A percentile compares a stretch with the other conserved stretches of the same genome.
Evolutionary conservation across 768 basidiomycete genomes (phyloP).

Genomic region (Boletus patriciae): DNA sequence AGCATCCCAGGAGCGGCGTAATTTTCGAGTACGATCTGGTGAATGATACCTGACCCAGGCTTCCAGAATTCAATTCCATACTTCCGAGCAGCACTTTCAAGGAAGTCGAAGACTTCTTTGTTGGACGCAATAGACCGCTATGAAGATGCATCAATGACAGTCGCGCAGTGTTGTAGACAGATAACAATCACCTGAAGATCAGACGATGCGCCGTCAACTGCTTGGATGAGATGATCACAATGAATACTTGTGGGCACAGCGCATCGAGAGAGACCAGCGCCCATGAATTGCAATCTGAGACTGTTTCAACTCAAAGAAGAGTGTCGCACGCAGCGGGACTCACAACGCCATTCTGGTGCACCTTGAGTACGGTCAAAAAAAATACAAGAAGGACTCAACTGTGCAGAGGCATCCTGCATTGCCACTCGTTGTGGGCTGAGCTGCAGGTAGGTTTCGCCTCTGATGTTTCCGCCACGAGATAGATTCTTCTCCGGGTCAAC

Average conservation of each 20-base stretch:
- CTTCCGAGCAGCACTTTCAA: slow-evolving; percentile 87
- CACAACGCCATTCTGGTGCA: slow-evolving; percentile 77
- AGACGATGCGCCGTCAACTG: slow-evolving; percentile 79
- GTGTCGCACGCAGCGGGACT: slow-evolving; percentile 24
- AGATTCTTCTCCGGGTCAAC: slow-evolving; percentile 73
- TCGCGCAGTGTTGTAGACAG: background rate
- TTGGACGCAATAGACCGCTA: slow-evolving; percentile 85
- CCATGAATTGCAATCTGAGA: slow-evolving; percentile 92
- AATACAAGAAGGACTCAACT: slow-evolving; percentile 51
- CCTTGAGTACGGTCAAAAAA: slow-evolving; percentile 13
- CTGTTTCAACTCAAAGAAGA: slow-evolving; percentile 4
- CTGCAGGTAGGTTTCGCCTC: slow-evolving; percentile 90
- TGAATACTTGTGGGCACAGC: slow-evolving; percentile 93
- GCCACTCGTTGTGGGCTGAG: slow-evolving; percentile 91
- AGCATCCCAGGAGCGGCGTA: slow-evolving; percentile 95
- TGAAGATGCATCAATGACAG: slow-evolving; percentile 2
- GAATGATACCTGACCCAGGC: slow-evolving; percentile 89
- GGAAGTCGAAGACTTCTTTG: slow-evolving; percentile 96
- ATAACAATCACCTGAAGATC: slow-evolving; percentile 68
- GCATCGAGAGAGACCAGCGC: slow-evolving; percentile 79
- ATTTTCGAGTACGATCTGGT: slow-evolving; percentile 97
- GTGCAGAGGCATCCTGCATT: slow-evolving; percentile 93
- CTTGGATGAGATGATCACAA: slow-evolving; percentile 97
- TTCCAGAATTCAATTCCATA: slow-evolving; percentile 98
- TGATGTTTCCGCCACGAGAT: slow-evolving; percentile 60